Evolutionary conservation across 2,329 filamentous ascomycete species (phyloP).

Genomic region (Cryphonectria naterciae): DNA sequence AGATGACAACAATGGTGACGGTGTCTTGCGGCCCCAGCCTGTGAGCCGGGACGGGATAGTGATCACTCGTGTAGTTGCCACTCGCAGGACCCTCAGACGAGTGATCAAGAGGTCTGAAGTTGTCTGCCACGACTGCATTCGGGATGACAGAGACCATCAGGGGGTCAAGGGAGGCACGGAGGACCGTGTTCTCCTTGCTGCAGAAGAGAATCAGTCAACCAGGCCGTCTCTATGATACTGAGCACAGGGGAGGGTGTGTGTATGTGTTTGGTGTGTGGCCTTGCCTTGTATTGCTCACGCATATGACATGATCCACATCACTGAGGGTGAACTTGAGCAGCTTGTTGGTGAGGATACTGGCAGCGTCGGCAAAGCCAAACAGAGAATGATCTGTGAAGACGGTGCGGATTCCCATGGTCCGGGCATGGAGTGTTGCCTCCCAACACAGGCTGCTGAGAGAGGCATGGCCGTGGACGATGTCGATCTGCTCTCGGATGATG

Average conservation of each 20-base stretch:
- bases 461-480: conserved; percentile 97
- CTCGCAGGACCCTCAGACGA: conserved; percentile 31
- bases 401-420: conserved; percentile 94
- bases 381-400: conserved; percentile 98
- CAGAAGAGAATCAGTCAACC: conserved; percentile 29
- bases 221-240: background rate
- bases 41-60: conserved; percentile 57
- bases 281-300: conserved; percentile 96
- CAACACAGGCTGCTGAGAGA: conserved; percentile 92
- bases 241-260: background rate
- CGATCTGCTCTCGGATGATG: conserved; percentile 88
- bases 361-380: conserved; percentile 96
- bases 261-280: conserved; percentile 31
- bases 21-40: conserved; percentile 80
- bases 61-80: conserved; percentile 46
- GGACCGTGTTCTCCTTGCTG: conserved; percentile 97
- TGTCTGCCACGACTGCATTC: conserved; percentile 95
- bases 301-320: conserved; percentile 97
- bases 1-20: conserved; percentile 96
- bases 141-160: conserved; percentile 98
- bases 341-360: conserved; percentile 95
- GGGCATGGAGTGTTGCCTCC: conserved; percentile 90
- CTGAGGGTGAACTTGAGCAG: conserved; percentile 93
- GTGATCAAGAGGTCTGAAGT: conserved; percentile 77
- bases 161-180: conserved; percentile 91